Evolutionary conservation across 192 early-diverging fungal genomes (phyloP).

Genomic region (Geranomyces michiganensis): DNA sequence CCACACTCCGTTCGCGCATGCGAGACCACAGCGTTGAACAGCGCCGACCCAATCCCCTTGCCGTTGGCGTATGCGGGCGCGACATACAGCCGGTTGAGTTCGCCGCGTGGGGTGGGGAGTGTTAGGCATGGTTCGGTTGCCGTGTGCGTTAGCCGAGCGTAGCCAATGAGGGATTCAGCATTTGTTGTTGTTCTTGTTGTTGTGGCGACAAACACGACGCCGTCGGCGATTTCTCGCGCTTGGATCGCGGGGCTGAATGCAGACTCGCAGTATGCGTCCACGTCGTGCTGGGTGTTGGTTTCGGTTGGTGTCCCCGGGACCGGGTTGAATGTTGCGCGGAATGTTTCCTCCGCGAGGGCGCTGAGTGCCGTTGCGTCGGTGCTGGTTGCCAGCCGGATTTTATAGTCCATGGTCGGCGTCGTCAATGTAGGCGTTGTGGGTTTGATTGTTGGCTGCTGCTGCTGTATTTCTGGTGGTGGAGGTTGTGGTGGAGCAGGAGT

Average conservation of each 20-base stretch:
- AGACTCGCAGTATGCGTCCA: neutral
- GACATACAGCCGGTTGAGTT: constrained; percentile 24
- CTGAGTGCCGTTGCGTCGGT: neutral
- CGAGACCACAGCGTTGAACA: neutral
- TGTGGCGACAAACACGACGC: neutral
- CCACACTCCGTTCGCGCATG: neutral
- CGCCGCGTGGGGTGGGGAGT: neutral
- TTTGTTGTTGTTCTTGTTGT: too few relatives aligned
- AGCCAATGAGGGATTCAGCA: neutral
- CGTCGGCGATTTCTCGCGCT: neutral
- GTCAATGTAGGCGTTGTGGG: neutral
- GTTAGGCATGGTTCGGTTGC: neutral
- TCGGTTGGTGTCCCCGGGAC: neutral
- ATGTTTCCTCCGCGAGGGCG: neutral
- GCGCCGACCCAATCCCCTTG: constrained; percentile 7
- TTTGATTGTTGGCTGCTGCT: too few relatives aligned
- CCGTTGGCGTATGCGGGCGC: neutral
- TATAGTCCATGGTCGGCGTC: neutral
- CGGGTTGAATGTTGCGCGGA: neutral
- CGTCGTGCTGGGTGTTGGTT: neutral
- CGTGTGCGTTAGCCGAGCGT: neutral
- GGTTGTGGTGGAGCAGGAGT: too few relatives aligned
- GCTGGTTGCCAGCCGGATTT: neutral
- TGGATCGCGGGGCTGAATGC: neutral
- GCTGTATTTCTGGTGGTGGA: too few relatives aligned